These are phyloP conservation scores for Colletotrichum tropicale DNA, from an alignment of 2,329 filamentous ascomycete genomes.

Conservation along the genomic window DNA sequence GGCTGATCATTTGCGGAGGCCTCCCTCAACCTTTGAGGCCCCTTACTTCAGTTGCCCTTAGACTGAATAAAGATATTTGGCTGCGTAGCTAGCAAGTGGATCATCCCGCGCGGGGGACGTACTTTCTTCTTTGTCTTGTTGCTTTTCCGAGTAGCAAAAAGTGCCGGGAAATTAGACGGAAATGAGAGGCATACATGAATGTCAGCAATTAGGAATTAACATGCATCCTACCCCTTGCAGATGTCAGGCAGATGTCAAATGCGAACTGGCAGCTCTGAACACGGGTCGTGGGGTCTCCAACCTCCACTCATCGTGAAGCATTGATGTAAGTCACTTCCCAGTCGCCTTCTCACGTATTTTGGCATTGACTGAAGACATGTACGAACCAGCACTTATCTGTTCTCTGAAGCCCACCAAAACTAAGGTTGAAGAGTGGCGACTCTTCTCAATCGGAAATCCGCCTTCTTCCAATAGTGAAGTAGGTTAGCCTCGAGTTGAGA, in stretches of 20 bases:
- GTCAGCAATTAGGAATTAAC: background rate
- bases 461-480: background rate
- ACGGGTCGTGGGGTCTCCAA: background rate
- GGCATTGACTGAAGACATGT: background rate
- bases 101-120: background rate
- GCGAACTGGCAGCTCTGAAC: background rate
- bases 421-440: background rate
- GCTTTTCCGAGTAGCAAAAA: background rate
- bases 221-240: background rate
- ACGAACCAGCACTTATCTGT: rapidly evolving
- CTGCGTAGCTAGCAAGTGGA: background rate
- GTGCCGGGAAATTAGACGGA: background rate
- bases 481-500: background rate
- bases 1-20: background rate
- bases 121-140: background rate
- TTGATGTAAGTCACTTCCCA: background rate
- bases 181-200: background rate
- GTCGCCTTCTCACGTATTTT: background rate
- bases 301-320: background rate
- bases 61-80: background rate
- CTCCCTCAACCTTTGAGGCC: background rate
- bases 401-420: rapidly evolving
- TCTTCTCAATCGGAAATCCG: rapidly evolving
- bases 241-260: background rate
- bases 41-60: background rate